Base-by-base conservation (phyloP, 495 filamentous ascomycete genomes). In the Oidiodendron maius region DNA sequence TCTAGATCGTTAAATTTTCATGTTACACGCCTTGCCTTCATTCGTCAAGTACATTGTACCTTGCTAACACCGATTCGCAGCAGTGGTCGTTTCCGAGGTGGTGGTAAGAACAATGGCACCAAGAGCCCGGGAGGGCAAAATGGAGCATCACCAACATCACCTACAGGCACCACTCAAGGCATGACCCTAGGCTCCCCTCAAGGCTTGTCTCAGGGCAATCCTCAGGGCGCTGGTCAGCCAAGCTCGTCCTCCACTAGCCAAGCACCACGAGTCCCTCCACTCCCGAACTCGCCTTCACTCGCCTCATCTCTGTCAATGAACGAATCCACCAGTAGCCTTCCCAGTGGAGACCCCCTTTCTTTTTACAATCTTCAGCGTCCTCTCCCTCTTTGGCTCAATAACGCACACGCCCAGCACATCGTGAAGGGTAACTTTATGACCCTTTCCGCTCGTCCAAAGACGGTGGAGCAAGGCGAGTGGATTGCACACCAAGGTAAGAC, bases 401-500 rank as follows among this genome's bases (percentile, higher is more conserved):
- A 90, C 50, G 78, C 84, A 55, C 87, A 90, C 60, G 81, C 86
- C 36, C 84, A 82, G 56, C 77, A 95, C 52, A 91, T 94, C 49
- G 91, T 95, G 52, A 94, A 88, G 67, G 91, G 91, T 37, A 96
- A 95, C 67, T 95, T 95, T 63, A 88, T 94, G 85, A 95, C 91
- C 17, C 68, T 96, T 36, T 91, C 89, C 56, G 87, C 87, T 42
- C 86, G 87, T 61, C 91, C 91, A 8, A 86, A 87, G 64, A 84
- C 88, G 43, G 84, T 95, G 22, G 91, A 95, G 62, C 76, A 86
- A 51, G 90, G 89, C 25, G 91, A 96, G 61, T 96, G 91, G 91
- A 70, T 95, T 51, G 89, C 90, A 45, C 90, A 95, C 66, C 91
- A 95, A 78, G 84, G 91, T 94, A 71, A 66, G 72, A 60, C 18